Evolutionary conservation across 345 rosid species (phyloP), one percentile per base, ranked within the genome.

Genomic region (Trapa bicornis): DNA sequence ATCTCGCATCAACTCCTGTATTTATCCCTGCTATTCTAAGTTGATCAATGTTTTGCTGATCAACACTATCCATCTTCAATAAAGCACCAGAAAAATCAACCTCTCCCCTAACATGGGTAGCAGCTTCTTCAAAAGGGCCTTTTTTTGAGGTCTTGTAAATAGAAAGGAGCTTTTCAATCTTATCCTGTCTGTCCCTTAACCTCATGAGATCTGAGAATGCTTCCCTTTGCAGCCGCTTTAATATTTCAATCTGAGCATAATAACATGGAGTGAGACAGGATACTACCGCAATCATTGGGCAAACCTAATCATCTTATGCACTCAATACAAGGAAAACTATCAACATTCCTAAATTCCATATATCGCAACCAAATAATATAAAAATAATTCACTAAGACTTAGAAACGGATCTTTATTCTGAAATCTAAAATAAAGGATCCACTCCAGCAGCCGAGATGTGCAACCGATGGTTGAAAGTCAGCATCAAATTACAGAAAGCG

Each of bases 221-320:
- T 41, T 93, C 97, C 66, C 86, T 78, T 58, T 93, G 97, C 79
- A 93, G 81, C 54, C 96, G 83, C 88, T 93, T 93, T 85, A 90
- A 76, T 72, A 87, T 93, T 73, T 90, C 96, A 83, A 90, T 88
- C 97, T 90, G 87, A 69, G 52, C 64, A 70, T 14, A 64, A 57
- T 36, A 16, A 32, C 35, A 38, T 64, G 48, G 8, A 4, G 14
- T 32, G 5, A 47, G 52, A 9, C 52, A 47, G 15, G 12, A 47
- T 47, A 47, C 15, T 47, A 13, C 9, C 52, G 43, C 2, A 47
- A 47, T 22, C 29, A 22, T 22, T 22, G 29, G 29, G 52, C 52
- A 8, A 47, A 47, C 52, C 15, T 47, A 47, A 22, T 22, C 29
- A 22, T 22, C 29, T 22, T 22, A 22, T 22, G 29, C 29, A 22